These are phyloP conservation scores for Saturnispora kantuleensis DNA, from an alignment of 805 yeast species.

Conservation along the genomic window DNA sequence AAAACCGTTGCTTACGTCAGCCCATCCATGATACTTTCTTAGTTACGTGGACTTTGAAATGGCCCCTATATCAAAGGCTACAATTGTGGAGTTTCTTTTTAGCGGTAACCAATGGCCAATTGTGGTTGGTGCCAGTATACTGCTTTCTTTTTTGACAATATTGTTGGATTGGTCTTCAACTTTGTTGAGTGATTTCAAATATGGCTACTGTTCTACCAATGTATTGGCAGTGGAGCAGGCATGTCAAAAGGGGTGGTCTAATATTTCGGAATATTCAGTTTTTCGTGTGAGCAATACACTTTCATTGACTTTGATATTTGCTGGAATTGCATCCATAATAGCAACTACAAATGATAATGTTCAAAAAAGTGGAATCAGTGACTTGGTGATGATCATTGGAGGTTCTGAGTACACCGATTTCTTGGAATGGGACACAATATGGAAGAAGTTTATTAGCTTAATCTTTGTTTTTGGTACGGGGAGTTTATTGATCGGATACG, in stretches of 20 bases:
- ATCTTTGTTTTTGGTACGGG: slow-evolving; percentile 53
- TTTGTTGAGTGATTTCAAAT: slow-evolving; percentile 42
- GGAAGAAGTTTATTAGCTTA: slow-evolving; percentile 48
- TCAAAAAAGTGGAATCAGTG: slow-evolving; percentile 60
- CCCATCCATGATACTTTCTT: not conserved
- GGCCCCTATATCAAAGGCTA: not conserved
- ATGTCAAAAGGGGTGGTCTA: slow-evolving; percentile 25
- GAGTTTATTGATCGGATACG: slow-evolving; percentile 78
- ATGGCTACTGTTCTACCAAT: slow-evolving; percentile 38
- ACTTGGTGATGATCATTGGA: slow-evolving; percentile 54
- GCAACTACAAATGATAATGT: slow-evolving; percentile 29
- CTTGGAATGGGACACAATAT: slow-evolving; percentile 41
- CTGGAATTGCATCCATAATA: slow-evolving; percentile 28
- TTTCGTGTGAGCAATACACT: slow-evolving; percentile 23
- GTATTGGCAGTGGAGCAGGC: slow-evolving; percentile 21
- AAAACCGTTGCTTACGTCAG: not conserved
- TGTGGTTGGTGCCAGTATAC: slow-evolving; percentile 34
- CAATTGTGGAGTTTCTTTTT: not conserved
- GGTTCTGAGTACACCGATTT: slow-evolving; percentile 52
- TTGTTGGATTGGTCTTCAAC: slow-evolving; percentile 39
- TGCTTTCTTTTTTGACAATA: slow-evolving; percentile 40
- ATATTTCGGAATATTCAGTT: slow-evolving; percentile 6
- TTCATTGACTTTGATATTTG: slow-evolving; percentile 30
- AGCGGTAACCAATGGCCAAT: slow-evolving; percentile 35
- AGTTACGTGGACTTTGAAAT: not conserved